These are phyloP conservation scores for Melastoma malabathricum DNA, from an alignment of 345 rosid species.

Conservation along the genomic window DNA sequence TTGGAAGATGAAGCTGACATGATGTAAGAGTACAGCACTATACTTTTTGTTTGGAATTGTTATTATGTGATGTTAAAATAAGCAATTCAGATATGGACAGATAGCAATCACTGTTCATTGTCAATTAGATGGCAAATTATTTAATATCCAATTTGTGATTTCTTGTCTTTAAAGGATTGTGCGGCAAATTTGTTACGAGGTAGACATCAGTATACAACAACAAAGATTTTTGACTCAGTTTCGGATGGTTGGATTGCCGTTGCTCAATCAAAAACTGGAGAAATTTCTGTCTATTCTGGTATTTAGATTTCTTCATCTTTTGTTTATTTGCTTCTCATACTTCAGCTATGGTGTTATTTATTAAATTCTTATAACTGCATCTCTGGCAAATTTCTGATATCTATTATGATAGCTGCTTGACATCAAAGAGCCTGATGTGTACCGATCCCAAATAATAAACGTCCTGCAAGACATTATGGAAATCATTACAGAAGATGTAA, in stretches of 20 bases:
- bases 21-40: constrained; percentile 28
- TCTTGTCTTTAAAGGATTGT: constrained; percentile 35
- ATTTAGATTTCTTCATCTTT: constrained; percentile 7
- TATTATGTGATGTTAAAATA: too few species aligned
- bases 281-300: constrained; percentile 71
- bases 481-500: constrained; percentile 64
- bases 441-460: constrained; percentile 69
- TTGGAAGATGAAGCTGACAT: constrained; percentile 55
- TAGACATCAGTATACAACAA: constrained; percentile 35
- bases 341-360: constrained; percentile 2
- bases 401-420: constrained; percentile 37
- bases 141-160: background rate
- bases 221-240: constrained; percentile 41
- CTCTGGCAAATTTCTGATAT: too few species aligned
- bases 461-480: constrained; percentile 88
- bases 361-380: too few species aligned
- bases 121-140: background rate
- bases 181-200: constrained; percentile 35
- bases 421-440: constrained; percentile 16
- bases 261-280: constrained; percentile 62
- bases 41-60: constrained; percentile 4
- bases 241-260: constrained; percentile 60
- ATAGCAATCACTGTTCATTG: too few species aligned
- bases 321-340: constrained; percentile 1
- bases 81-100: too few species aligned